Percentiles rank a stretch among this genome's conserved stretches.
phyloP scores from a whole-genome alignment of 2,329 filamentous ascomycete species.

The Cladobotryum mycophilum region DNA sequence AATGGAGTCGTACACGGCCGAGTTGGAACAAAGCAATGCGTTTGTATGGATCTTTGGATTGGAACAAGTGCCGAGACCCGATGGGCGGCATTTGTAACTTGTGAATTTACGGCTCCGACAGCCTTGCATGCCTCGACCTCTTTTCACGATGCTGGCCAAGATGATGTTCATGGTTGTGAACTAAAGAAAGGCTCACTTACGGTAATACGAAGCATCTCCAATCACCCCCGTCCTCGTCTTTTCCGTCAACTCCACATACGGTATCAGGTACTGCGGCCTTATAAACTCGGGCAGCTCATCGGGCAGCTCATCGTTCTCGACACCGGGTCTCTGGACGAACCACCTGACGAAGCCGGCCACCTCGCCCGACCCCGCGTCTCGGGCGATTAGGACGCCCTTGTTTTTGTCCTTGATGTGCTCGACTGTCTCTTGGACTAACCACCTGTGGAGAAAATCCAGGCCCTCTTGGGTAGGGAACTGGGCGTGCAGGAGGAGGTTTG shows the following conservation, averaged over 20 bases:
- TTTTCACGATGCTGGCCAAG: too few relatives aligned
- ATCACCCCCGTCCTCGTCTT: slow-evolving; percentile 26
- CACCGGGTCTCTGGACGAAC: slow-evolving; percentile 21
- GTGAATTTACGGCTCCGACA: too few relatives aligned
- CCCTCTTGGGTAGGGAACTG: slow-evolving; percentile 32
- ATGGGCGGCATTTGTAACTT: too few relatives aligned
- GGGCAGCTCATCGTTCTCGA: slow-evolving; percentile 8
- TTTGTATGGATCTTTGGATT: too few relatives aligned
- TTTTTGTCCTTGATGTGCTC: slow-evolving; percentile 21
- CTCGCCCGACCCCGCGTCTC: slow-evolving; percentile 21
- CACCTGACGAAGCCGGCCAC: slow-evolving; percentile 33
- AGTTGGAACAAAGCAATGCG: too few relatives aligned
- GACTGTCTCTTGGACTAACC: slow-evolving; percentile 25
- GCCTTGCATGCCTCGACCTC: neutral
- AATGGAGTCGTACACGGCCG: too few relatives aligned
- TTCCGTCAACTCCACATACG: slow-evolving; percentile 26
- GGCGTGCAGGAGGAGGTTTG: slow-evolving; percentile 32
- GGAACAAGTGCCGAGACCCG: too few relatives aligned
- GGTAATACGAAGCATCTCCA: slow-evolving; percentile 27
- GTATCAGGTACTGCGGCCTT: slow-evolving; percentile 26
- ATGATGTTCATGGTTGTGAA: too few relatives aligned
- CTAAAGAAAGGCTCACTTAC: slow-evolving; percentile 25
- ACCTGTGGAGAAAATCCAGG: slow-evolving; percentile 23
- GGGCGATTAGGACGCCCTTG: slow-evolving; percentile 30
- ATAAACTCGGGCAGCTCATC: slow-evolving; percentile 18